A percentile compares a stretch with the other conserved stretches of the same genome.
Conservation (phyloP, 2,329 filamentous ascomycete genomes). For the Aspergillus sp. region DNA sequence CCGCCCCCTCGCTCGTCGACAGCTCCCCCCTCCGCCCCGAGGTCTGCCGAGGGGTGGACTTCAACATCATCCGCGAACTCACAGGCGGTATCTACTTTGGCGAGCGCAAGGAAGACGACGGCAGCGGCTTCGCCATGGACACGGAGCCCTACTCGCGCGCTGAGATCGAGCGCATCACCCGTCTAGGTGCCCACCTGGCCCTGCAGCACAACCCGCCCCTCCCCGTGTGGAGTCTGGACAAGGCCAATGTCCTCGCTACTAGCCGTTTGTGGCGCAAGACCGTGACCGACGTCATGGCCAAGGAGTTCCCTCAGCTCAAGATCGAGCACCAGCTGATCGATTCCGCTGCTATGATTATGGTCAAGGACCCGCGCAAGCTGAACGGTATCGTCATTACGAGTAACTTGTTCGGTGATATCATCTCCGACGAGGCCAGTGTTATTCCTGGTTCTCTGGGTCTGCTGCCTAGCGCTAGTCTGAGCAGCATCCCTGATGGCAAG, state of each 20-base stretch:
- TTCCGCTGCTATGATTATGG: conserved; percentile 95
- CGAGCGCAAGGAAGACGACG: conserved; percentile 75
- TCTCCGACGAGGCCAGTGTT: conserved; percentile 91
- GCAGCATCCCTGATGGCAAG: conserved; percentile 83
- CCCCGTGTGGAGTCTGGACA: conserved; percentile 86
- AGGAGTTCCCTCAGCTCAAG: conserved; percentile 86
- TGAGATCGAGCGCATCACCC: conserved; percentile 87
- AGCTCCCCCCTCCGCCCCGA: conserved; percentile 84
- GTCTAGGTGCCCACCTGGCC: conserved; percentile 80
- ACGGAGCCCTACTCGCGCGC: conserved; percentile 81
- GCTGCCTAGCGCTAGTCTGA: conserved; percentile 84
- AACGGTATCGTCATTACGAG: conserved; percentile 92
- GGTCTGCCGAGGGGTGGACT: conserved; percentile 84
- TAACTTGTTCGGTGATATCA: conserved; percentile 96
- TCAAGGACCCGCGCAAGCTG: conserved; percentile 85
- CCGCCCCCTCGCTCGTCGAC: conserved; percentile 81
- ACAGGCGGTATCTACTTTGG: conserved; percentile 97
- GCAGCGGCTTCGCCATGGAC: conserved; percentile 78
- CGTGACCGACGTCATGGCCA: conserved; percentile 79
- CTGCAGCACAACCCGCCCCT: conserved; percentile 74
- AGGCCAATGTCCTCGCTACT: conserved; percentile 94
- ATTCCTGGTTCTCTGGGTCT: conserved; percentile 91
- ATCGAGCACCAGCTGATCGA: conserved; percentile 91
- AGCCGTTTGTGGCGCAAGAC: conserved; percentile 87
- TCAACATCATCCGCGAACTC: conserved; percentile 89